Evolutionary conservation across 495 filamentous ascomycete genomes (phyloP), one percentile per base, ranked within the genome.

Genomic region (Parmelia sp.): DNA sequence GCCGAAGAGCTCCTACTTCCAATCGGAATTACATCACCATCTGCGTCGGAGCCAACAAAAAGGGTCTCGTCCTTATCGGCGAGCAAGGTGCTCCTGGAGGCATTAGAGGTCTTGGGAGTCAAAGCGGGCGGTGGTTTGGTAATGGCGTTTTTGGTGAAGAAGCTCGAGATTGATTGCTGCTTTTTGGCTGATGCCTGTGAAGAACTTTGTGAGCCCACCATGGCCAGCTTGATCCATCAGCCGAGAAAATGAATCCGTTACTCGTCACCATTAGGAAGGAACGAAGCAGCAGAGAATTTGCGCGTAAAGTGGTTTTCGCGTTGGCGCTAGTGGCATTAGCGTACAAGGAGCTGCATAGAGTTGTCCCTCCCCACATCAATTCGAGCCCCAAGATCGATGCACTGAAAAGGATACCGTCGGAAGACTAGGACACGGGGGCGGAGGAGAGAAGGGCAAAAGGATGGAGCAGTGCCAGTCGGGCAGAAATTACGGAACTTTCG

Each of bases 81-180:
- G 31, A 55, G 45, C 15, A 51, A 55, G 0, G 17, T 23, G 17
- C 12, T 40, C 10, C 47, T 45, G 23, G 57, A 65, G 4, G 35
- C 17, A 14, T 35, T 35, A 1, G 58, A 40, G 10, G 56, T 45
- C 21, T 35, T 71, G 3, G 47, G 33, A 25, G 55, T 58, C 23
- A 67, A 33, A 31, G 55, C 42, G 25, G 68, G 57, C 5, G 63
- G 44, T 31, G 63, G 17, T 65, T 56, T 49, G 17, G 58, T n/a
- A 2, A 62, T n/a, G 31, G 88, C 77, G 70, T 84, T 89, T 33
- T 83, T 84, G 5, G 84, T 84, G 73, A 96, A 96, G 77, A 96
- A 96, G 73, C 83, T 92, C 1, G 90, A 91, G 58, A 96, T 87
- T 8, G 89, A 88, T 64, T 88, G 83, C 71, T 96, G 91, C 70